Evolutionary conservation across 2,329 filamentous ascomycete species (phyloP).

Genomic region (Chrysosporium keratinophilum): DNA sequence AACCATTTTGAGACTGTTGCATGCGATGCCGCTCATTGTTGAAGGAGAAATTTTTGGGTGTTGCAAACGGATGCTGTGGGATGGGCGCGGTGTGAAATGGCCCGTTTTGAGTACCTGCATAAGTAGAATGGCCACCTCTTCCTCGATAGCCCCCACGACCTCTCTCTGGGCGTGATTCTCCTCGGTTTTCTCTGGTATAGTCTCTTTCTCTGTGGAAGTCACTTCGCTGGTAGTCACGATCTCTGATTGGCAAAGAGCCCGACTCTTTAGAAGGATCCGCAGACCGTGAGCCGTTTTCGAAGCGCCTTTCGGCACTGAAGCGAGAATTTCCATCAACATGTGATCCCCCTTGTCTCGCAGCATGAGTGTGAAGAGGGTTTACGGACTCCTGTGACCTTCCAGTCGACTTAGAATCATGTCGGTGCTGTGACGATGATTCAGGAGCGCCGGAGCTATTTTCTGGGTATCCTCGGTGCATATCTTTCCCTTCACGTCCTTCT

Average conservation of each 20-base stretch:
- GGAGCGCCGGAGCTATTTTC: slow-evolving; percentile 20
- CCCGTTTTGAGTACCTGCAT: slow-evolving; percentile 26
- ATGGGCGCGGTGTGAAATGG: slow-evolving; percentile 33
- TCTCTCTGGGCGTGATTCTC: slow-evolving; percentile 30
- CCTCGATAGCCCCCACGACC: slow-evolving; percentile 34
- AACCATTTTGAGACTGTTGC: slow-evolving; percentile 29
- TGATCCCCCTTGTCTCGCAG: slow-evolving; percentile 22
- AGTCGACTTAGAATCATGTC: slow-evolving; percentile 29
- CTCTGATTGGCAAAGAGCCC: slow-evolving; percentile 21
- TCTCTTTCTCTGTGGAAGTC: slow-evolving; percentile 19
- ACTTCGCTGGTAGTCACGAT: slow-evolving; percentile 16
- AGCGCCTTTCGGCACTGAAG: slow-evolving; percentile 28
- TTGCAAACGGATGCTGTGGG: slow-evolving; percentile 32
- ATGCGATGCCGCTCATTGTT: slow-evolving; percentile 34
- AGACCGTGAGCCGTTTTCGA: slow-evolving; percentile 31
- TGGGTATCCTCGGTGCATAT: slow-evolving; percentile 22
- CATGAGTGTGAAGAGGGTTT: slow-evolving; percentile 15
- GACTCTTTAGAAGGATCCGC: slow-evolving; percentile 26
- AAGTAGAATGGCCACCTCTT: slow-evolving; percentile 31
- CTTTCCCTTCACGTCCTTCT: slow-evolving; percentile 21
- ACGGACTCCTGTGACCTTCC: slow-evolving; percentile 25
- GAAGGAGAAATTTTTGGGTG: slow-evolving; percentile 33
- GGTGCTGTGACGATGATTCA: slow-evolving; percentile 25
- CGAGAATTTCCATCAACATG: slow-evolving; percentile 27
- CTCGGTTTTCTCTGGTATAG: slow-evolving; percentile 22